These are phyloP conservation scores for Macrocystidia cucumis DNA, from an alignment of 1,284 basidiomycete genomes.

Conservation along the genomic window DNA sequence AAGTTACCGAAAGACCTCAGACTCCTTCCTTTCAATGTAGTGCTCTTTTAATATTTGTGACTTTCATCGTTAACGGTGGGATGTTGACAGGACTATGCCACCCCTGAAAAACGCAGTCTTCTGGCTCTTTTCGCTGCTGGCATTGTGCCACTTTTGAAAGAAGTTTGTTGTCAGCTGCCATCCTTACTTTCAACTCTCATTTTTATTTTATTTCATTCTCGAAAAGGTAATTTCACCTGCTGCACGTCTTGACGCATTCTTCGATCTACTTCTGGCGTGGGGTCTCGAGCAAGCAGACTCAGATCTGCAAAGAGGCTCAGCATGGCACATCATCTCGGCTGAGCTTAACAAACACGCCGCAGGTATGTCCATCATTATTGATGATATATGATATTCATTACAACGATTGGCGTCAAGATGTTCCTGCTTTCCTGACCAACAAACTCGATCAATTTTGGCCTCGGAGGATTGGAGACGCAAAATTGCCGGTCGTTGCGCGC, in stretches of 20 bases:
- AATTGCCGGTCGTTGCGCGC: constrained; percentile 29
- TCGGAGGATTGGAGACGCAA: constrained; percentile 29
- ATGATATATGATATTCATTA: not conserved
- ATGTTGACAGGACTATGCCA: constrained; percentile 38
- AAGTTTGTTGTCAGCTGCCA: constrained; percentile 38
- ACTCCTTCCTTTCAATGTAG: constrained; percentile 43
- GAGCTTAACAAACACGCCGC: constrained; percentile 71
- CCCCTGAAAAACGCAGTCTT: constrained; percentile 49
- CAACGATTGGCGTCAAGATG: constrained; percentile 26
- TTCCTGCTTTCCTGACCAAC: constrained; percentile 36
- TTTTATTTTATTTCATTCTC: constrained; percentile 3
- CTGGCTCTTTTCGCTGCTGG: constrained; percentile 62
- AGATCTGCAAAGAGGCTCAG: constrained; percentile 49
- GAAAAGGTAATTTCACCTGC: constrained; percentile 48
- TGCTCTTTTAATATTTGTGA: constrained; percentile 9
- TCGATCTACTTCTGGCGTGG: constrained; percentile 54
- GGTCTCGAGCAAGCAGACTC: constrained; percentile 40
- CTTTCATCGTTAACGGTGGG: too few species aligned
- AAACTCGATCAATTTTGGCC: constrained; percentile 40
- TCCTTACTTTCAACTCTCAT: not conserved
- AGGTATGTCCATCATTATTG: constrained; percentile 30
- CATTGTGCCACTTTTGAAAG: constrained; percentile 53
- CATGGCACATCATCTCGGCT: constrained; percentile 56
- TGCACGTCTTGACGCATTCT: constrained; percentile 39
- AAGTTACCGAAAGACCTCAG: constrained; percentile 28